Evolutionary conservation across 148 eudicot species (phyloP), one percentile per base, ranked within the genome.

Genomic region (Arctostaphylos glauca): DNA sequence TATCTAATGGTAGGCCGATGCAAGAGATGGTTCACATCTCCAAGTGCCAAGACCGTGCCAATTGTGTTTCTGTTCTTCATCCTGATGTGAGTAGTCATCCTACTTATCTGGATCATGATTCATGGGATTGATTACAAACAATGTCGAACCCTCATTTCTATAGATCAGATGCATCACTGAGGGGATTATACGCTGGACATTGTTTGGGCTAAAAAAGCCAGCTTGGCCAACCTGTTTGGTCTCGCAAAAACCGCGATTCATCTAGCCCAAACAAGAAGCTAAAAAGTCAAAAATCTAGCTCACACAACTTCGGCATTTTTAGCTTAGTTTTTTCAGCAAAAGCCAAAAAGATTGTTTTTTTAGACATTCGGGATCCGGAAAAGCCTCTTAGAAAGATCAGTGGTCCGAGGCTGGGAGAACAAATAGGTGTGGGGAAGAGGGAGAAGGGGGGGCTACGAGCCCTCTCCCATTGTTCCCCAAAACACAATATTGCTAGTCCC

Each of bases 11-110:
- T 3, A 86, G 81, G 46, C 84, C 90, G 0, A 75, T 89, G 83
- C 84, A 86, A 56, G 83, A 86, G 81, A 81, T 87, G 80, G 47
- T 87, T 6, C 84, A 47, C n/a, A 86, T 88, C 52, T 8, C 90
- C 76, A 87, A 87, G 84, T 84, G 87, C 82, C 87, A 83, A 64
- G 88, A 91, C 75, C 85, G 31, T 12, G 84, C 79, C 79, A 89
- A 89, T 59, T 82, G 83, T 62, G 82, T 91, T 19, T 79, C 86
- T 71, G 73, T 91, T 66, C 84, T 91, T 53, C 86, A 85, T 73
- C 43, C 86, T 59, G 58, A 52, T 50, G 92, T 88, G 82, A 90
- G 94, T 88, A 3, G 43, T 80, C 54, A 3, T 48, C 58, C 58
- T 16, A 71, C 49, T 71, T 43, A 15, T 12, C 12, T 31, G 38